These are phyloP conservation scores for Ophiostoma montium DNA, from an alignment of 2,329 filamentous ascomycete species.

Conservation along the genomic window DNA sequence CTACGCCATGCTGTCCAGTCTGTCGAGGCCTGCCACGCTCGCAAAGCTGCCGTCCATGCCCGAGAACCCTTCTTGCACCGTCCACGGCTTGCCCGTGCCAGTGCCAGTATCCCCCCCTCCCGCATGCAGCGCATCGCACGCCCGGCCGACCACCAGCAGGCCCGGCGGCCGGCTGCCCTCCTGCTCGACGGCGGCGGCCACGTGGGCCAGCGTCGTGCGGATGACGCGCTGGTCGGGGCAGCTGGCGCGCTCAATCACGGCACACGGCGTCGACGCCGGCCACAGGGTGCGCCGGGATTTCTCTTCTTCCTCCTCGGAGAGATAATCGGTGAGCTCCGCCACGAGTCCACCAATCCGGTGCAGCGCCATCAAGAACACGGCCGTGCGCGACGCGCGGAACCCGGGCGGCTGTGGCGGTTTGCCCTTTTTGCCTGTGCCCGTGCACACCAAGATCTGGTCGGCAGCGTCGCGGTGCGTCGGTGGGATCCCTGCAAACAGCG, in stretches of 20 bases:
- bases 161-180: constrained; percentile 85
- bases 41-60: constrained; percentile 7
- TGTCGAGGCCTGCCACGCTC: neutral
- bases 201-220: constrained; percentile 65
- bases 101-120: neutral
- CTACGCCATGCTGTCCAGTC: neutral
- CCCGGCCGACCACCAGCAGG: constrained; percentile 68
- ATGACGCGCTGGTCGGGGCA: constrained; percentile 92
- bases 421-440: constrained; percentile 86
- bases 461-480: constrained; percentile 78
- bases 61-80: constrained; percentile 12
- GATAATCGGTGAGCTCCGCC: constrained; percentile 46
- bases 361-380: constrained; percentile 89
- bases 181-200: constrained; percentile 70
- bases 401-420: constrained; percentile 67
- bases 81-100: constrained; percentile 8
- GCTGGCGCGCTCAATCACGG: constrained; percentile 83
- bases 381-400: constrained; percentile 62
- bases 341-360: constrained; percentile 70
- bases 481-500: constrained; percentile 78
- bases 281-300: constrained; percentile 36
- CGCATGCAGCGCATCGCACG: constrained; percentile 63
- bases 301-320: constrained; percentile 18
- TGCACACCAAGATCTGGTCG: constrained; percentile 92
- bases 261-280: constrained; percentile 70